Evolutionary conservation across 2,329 filamentous ascomycete species (phyloP).

Genomic region (Fusarium sp.): DNA sequence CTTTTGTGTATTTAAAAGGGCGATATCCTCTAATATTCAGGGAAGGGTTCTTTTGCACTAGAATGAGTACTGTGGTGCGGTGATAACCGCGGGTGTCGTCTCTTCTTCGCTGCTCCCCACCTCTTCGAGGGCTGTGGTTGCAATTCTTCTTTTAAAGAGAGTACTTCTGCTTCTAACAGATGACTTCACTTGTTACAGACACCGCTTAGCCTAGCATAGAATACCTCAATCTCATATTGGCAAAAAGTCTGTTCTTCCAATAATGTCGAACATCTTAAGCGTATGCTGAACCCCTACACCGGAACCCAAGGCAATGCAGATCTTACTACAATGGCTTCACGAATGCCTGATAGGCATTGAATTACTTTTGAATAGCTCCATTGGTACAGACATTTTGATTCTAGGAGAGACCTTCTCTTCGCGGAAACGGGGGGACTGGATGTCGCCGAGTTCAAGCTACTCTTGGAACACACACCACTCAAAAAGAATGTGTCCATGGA

Average conservation of each 20-base stretch:
- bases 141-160: background rate
- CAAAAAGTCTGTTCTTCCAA: background rate
- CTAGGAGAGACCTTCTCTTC: background rate
- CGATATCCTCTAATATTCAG: background rate
- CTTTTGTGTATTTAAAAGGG: background rate
- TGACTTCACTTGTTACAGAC: rapidly evolving
- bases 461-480: background rate
- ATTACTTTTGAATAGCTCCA: rapidly evolving
- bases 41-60: background rate
- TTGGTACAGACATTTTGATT: background rate
- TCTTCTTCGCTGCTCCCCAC: background rate
- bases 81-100: background rate
- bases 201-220: background rate
- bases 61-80: background rate
- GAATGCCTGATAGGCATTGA: background rate
- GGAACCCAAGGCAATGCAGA: background rate
- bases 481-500: background rate
- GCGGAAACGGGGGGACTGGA: background rate
- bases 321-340: background rate
- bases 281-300: background rate
- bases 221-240: background rate
- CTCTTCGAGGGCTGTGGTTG: background rate
- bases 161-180: background rate
- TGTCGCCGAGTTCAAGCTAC: background rate
- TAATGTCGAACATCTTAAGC: background rate